Conservation (phyloP, 352 stramenopile genomes). For the Thraustochytrium sp. region DNA sequence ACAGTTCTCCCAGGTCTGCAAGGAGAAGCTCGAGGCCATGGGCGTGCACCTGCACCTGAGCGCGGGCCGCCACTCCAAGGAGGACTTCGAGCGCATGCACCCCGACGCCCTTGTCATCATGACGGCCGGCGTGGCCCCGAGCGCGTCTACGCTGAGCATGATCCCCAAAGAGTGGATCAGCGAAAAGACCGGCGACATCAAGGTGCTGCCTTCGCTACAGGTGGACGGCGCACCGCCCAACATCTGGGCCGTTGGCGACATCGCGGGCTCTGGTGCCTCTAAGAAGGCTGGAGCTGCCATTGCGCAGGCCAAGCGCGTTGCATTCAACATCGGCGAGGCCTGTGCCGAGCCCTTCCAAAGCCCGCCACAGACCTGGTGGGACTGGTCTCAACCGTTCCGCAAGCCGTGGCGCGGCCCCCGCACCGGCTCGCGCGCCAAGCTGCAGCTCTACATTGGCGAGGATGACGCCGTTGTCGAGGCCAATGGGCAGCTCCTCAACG, state of each 20-base stretch:
- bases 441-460: constrained; percentile 1
- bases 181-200: not conserved
- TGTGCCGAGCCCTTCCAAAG: not conserved
- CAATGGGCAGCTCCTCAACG: constrained; percentile 6
- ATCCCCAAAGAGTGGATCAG: not conserved
- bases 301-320: not conserved
- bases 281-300: constrained; percentile 4
- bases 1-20: not conserved
- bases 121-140: not conserved
- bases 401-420: not conserved
- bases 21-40: not conserved
- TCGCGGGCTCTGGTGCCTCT: not conserved
- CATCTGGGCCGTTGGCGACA: constrained; percentile 2
- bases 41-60: not conserved
- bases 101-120: not conserved
- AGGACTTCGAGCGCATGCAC: not conserved
- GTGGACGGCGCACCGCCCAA: not conserved
- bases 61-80: not conserved
- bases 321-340: not conserved
- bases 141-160: not conserved
- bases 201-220: not conserved
- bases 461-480: not conserved
- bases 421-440: not conserved
- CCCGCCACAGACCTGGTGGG: not conserved
- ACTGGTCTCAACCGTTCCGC: not conserved